These are phyloP conservation scores for Apiospora malaysiana DNA, from an alignment of 2,329 filamentous ascomycete genomes.

Conservation along the genomic window DNA sequence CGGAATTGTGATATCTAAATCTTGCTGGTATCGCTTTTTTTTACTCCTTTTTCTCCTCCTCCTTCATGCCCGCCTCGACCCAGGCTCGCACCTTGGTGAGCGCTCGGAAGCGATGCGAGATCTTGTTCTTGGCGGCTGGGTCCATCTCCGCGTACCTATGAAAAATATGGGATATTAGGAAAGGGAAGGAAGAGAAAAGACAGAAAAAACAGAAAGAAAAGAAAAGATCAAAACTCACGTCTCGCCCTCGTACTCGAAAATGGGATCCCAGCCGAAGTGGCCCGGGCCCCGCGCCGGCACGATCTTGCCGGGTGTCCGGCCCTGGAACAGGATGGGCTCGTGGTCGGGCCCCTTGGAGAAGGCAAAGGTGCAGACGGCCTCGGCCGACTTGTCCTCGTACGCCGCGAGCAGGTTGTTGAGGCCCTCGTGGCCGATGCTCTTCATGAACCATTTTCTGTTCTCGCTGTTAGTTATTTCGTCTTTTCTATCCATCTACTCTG, in stretches of 20 bases:
- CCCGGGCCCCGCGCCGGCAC: slow-evolving; percentile 81
- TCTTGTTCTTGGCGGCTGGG: slow-evolving; percentile 82
- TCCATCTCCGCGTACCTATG: slow-evolving; percentile 93
- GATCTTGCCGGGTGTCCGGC: slow-evolving; percentile 82
- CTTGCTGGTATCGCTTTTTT: background rate
- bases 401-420: slow-evolving; percentile 89
- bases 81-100: slow-evolving; percentile 84
- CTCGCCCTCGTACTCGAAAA: slow-evolving; percentile 91
- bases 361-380: slow-evolving; percentile 95
- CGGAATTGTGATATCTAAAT: slow-evolving; percentile 24
- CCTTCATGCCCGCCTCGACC: slow-evolving; percentile 58
- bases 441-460: slow-evolving; percentile 82
- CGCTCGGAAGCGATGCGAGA: slow-evolving; percentile 91
- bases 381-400: slow-evolving; percentile 88
- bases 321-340: slow-evolving; percentile 88
- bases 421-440: slow-evolving; percentile 79
- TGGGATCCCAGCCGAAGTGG: slow-evolving; percentile 92
- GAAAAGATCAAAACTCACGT: slow-evolving; percentile 58
- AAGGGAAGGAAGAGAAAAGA: background rate
- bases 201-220: background rate
- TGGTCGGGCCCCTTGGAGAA: slow-evolving; percentile 86
- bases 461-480: background rate
- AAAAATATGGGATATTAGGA: slow-evolving; percentile 6
- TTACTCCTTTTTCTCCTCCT: slow-evolving; percentile 22
- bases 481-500: slow-evolving; percentile 4